Percentiles rank a stretch among this genome's conserved stretches.
Conservation (phyloP, 2,329 filamentous ascomycete genomes). For the Cladophialophora psammophila region DNA sequence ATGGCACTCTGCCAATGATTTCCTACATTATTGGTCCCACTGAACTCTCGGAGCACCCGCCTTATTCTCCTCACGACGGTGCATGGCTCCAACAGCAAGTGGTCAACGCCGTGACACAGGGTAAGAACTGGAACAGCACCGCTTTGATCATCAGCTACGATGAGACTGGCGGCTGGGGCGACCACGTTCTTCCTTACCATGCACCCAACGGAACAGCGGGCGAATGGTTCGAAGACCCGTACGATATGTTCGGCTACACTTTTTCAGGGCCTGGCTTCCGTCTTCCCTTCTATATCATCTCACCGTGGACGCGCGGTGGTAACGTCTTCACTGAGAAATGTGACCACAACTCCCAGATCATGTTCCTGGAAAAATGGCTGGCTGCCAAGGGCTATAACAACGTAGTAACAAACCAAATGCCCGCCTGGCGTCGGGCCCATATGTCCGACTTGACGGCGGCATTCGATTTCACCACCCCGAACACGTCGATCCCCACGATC, state of each 20-base stretch:
- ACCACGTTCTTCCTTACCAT: constrained; percentile 62
- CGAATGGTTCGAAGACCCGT: constrained; percentile 61
- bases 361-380: constrained; percentile 63
- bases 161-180: constrained; percentile 63
- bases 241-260: constrained; percentile 51
- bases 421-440: constrained; percentile 55
- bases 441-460: constrained; percentile 59
- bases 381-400: constrained; percentile 51
- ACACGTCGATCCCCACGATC: constrained; percentile 57
- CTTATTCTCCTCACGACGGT: constrained; percentile 61
- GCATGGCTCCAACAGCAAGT: constrained; percentile 63
- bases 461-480: constrained; percentile 56
- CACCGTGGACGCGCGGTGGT: constrained; percentile 62
- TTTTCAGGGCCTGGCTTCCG: constrained; percentile 58
- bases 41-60: constrained; percentile 62
- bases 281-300: constrained; percentile 63
- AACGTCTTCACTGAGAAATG: constrained; percentile 63
- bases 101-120: constrained; percentile 59
- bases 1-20: constrained; percentile 60
- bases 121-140: constrained; percentile 59
- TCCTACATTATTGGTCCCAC: constrained; percentile 60
- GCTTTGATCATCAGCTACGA: constrained; percentile 61
- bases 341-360: constrained; percentile 64
- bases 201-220: constrained; percentile 58
- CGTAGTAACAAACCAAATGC: constrained; percentile 54